phyloP scores from a whole-genome alignment of 129 eudicot species.

The Flaveria trinervia region DNA sequence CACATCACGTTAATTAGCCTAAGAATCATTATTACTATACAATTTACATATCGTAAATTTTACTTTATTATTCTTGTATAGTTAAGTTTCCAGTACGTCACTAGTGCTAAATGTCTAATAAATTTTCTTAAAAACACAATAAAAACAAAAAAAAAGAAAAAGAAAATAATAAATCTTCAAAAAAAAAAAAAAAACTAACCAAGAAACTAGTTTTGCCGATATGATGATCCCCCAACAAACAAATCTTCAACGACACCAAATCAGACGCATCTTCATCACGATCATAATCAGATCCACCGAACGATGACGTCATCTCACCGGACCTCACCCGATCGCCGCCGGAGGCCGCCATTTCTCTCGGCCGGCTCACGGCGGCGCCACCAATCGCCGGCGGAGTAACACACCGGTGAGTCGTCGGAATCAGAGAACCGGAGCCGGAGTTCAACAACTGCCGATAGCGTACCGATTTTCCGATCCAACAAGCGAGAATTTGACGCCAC shows the following conservation, averaged over 20 bases:
- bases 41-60: too few species aligned
- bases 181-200: slow-evolving; percentile 40
- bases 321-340: slow-evolving; percentile 16
- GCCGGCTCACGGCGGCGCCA: background rate
- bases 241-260: slow-evolving; percentile 61
- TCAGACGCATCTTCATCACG: slow-evolving; percentile 46
- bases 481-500: slow-evolving; percentile 55
- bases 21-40: too few species aligned
- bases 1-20: too few species aligned
- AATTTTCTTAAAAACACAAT: slow-evolving; percentile 2
- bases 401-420: slow-evolving; percentile 9
- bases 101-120: too few species aligned
- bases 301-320: slow-evolving; percentile 28
- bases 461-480: slow-evolving; percentile 42
- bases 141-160: background rate
- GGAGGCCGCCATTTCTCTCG: slow-evolving; percentile 7
- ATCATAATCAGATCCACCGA: slow-evolving; percentile 26
- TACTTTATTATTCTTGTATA: too few species aligned
- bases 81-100: too few species aligned
- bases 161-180: too few species aligned
- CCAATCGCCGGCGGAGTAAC: background rate
- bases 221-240: slow-evolving; percentile 76
- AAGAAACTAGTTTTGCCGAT: slow-evolving; percentile 82
- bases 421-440: slow-evolving; percentile 26
- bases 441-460: slow-evolving; percentile 35